Conservation (phyloP, 2,329 filamentous ascomycete genomes). For the Apiospora saccharicola region DNA sequence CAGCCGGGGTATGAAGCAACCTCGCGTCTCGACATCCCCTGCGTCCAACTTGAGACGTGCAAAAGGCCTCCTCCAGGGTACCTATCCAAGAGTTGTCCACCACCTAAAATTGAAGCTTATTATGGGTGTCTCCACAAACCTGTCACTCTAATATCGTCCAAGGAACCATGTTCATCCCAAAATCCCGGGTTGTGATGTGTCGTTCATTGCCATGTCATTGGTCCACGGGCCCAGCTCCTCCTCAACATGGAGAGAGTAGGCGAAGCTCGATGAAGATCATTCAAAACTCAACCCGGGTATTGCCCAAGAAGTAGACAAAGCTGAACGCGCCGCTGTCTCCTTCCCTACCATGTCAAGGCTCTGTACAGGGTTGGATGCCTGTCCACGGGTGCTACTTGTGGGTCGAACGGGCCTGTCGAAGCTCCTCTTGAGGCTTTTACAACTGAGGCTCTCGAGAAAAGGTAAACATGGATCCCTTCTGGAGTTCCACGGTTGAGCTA, state of each 20-base stretch:
- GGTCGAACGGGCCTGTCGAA: not conserved
- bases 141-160: conserved; percentile 15
- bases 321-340: too few relatives aligned
- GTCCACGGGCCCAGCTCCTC: not conserved
- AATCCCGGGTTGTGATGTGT: not conserved
- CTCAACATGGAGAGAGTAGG: not conserved
- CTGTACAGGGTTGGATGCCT: not conserved
- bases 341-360: not conserved
- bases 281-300: not conserved
- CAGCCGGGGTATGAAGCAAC: conserved; percentile 9
- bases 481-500: not conserved
- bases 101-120: conserved; percentile 14
- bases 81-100: not conserved
- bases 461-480: too few relatives aligned
- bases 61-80: not conserved
- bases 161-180: conserved; percentile 13
- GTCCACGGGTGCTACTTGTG: too few relatives aligned
- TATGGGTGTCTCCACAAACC: not conserved
- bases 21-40: conserved; percentile 12
- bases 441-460: not conserved
- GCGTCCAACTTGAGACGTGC: conserved; percentile 3
- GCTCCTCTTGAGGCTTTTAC: not conserved
- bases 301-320: not conserved
- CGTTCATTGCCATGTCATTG: not conserved
- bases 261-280: not conserved